These are phyloP conservation scores for Dictyostelium purpureum DNA, from an alignment of 78 protist species.

Conservation along the genomic window DNA sequence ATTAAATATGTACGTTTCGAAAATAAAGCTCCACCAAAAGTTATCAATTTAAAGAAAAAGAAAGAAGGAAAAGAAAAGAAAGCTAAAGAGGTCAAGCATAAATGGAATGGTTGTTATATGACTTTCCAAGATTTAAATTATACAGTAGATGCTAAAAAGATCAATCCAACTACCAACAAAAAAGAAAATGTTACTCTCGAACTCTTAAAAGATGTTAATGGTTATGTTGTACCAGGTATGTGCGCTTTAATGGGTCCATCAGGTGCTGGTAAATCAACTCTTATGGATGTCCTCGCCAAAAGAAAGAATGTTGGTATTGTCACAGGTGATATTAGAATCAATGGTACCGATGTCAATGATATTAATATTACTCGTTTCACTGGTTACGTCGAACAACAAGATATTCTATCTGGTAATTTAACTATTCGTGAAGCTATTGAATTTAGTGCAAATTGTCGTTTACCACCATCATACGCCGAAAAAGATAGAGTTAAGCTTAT, in stretches of 20 bases:
- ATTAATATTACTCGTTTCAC: slow-evolving; percentile 59
- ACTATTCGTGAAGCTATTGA: slow-evolving; percentile 69
- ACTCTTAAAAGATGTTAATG: slow-evolving; percentile 59
- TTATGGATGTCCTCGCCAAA: slow-evolving; percentile 18
- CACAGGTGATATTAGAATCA: slow-evolving; percentile 42
- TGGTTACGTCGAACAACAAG: slow-evolving; percentile 66
- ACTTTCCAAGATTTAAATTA: slow-evolving; percentile 45
- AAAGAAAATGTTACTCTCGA: slow-evolving; percentile 32
- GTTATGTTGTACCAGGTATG: slow-evolving; percentile 68
- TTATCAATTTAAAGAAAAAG: neutral
- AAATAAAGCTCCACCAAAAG: slow-evolving; percentile 46
- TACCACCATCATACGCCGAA: neutral
- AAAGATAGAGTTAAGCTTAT: slow-evolving; percentile 34
- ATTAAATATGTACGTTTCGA: slow-evolving; percentile 27
- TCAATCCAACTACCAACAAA: slow-evolving; percentile 9
- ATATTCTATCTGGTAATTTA: slow-evolving; percentile 56
- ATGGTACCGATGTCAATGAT: neutral
- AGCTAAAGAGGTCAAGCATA: neutral
- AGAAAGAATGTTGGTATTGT: slow-evolving; percentile 57
- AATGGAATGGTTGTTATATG: slow-evolving; percentile 69
- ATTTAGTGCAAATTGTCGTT: slow-evolving; percentile 64
- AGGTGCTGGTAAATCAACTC: slow-evolving; percentile 59
- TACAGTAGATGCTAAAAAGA: neutral
- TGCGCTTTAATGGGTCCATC: slow-evolving; percentile 63
- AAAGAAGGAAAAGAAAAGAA: slow-evolving; percentile 52